A percentile compares a stretch with the other conserved stretches of the same genome.
Evolutionary conservation across 768 basidiomycete species (phyloP).

Genomic region (Tricholoma hemisulphureum): DNA sequence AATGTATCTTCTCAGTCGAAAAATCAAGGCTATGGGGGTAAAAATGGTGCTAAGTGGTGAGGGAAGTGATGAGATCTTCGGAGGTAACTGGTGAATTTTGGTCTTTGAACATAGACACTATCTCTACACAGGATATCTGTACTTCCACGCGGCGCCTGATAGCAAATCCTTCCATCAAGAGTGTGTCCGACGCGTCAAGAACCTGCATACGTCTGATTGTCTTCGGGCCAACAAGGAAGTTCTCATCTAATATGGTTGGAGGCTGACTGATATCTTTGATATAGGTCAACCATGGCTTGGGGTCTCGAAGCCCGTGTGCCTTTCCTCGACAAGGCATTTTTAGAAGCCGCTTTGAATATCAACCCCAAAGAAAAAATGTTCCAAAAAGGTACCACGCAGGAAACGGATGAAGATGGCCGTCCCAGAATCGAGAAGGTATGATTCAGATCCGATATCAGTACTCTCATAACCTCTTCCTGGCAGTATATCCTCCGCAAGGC

Average conservation of each 20-base stretch:
- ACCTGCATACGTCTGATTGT: conserved; percentile 96
- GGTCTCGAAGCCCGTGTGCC: conserved; percentile 98
- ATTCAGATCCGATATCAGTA: not conserved
- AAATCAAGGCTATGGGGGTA: conserved; percentile 99
- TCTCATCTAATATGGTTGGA: not conserved
- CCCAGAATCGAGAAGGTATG: conserved; percentile 94
- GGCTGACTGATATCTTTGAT: not conserved
- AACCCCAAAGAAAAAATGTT: conserved; percentile 89
- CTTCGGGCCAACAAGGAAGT: conserved; percentile 94
- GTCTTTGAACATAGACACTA: not conserved
- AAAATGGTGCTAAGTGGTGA: conserved; percentile 99
- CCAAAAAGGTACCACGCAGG: conserved; percentile 71
- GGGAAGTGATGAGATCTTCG: conserved; percentile 96
- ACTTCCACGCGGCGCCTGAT: conserved; percentile 98
- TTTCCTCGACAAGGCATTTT: conserved; percentile 95
- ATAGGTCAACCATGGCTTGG: conserved; percentile 98
- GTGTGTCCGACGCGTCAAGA: conserved; percentile 91
- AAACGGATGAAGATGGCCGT: conserved; percentile 78
- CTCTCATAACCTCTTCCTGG: not conserved
- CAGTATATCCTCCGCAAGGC: conserved; percentile 96
- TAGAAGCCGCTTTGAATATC: conserved; percentile 90
- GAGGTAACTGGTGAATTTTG: conserved; percentile 53
- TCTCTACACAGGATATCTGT: conserved; percentile 75
- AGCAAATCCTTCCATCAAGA: conserved; percentile 90
- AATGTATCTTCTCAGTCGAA: conserved; percentile 97